phyloP scores from a whole-genome alignment of 371 early-diverging fungal genomes.

The Mortierella sp. region DNA sequence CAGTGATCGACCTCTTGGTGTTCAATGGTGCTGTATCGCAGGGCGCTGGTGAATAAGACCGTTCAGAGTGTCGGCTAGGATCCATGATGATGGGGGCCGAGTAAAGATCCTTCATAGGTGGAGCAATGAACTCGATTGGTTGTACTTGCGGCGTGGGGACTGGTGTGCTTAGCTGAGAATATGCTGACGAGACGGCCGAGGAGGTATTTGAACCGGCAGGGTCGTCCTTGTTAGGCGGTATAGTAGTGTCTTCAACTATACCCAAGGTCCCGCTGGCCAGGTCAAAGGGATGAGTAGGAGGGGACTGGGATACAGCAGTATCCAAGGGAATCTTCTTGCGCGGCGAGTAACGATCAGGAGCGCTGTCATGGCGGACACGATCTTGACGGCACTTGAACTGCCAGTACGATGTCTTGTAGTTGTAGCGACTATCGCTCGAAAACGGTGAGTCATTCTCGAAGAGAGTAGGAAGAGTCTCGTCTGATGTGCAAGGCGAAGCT shows the following conservation, averaged over 20 bases:
- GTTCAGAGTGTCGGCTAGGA: background rate
- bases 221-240: background rate
- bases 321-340: background rate
- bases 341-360: background rate
- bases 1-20: background rate
- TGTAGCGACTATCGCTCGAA: background rate
- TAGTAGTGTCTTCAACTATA: background rate
- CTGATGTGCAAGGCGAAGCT: background rate
- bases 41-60: background rate
- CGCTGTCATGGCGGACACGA: background rate
- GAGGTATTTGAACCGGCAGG: background rate
- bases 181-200: background rate
- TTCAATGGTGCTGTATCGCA: background rate
- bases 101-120: slow-evolving; percentile 7
- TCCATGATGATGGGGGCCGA: background rate
- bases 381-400: slow-evolving; percentile 18
- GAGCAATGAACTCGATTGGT: background rate
- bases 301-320: background rate
- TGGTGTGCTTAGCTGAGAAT: background rate
- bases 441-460: background rate
- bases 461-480: background rate
- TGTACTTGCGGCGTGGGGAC: background rate
- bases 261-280: background rate
- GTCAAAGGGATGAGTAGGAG: background rate
- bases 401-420: slow-evolving; percentile 27